A percentile compares a stretch with the other conserved stretches of the same genome.
Conservation (phyloP, 1,284 basidiomycete genomes). For the Violaceomyces palustris region DNA sequence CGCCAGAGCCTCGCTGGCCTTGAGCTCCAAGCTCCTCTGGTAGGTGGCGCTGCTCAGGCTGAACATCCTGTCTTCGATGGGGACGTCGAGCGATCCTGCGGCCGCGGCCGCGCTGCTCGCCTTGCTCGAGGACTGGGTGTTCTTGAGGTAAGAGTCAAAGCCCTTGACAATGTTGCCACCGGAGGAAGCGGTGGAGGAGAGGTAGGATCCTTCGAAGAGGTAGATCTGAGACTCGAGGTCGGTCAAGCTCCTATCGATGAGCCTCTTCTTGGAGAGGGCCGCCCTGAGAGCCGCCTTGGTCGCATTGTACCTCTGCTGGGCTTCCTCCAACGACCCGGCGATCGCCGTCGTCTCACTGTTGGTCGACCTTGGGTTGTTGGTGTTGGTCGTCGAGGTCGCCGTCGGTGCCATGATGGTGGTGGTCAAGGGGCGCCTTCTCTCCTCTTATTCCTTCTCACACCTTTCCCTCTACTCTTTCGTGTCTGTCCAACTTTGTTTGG, state of each 20-base stretch:
- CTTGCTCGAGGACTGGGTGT: constrained; percentile 3
- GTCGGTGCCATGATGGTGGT: no score
- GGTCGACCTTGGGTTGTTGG: no score
- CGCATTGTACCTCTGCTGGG: constrained; percentile 36
- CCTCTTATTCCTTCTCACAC: no score
- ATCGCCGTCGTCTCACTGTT: no score
- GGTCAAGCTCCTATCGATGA: constrained; percentile 40
- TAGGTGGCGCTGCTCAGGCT: constrained; percentile 42
- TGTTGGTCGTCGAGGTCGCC: no score
- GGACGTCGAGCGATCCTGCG: constrained; percentile 10
- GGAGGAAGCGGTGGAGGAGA: constrained; percentile 38
- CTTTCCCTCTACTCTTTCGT: no score
- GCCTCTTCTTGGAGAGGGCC: constrained; percentile 37
- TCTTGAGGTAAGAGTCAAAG: constrained; percentile 48
- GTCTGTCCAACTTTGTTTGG: no score
- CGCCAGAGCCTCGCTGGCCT: constrained; percentile 33
- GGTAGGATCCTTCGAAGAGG: constrained; percentile 50
- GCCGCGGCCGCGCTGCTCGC: neutral
- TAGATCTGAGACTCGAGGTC: constrained; percentile 52
- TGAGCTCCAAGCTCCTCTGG: constrained; percentile 41
- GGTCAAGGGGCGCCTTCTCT: no score
- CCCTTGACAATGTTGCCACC: constrained; percentile 53
- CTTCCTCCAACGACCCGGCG: constrained; percentile 39
- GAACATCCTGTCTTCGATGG: constrained; percentile 45
- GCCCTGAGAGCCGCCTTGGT: constrained; percentile 32